These are phyloP conservation scores for Penicillium goetzii DNA, from an alignment of 495 filamentous ascomycete species.

Conservation along the genomic window DNA sequence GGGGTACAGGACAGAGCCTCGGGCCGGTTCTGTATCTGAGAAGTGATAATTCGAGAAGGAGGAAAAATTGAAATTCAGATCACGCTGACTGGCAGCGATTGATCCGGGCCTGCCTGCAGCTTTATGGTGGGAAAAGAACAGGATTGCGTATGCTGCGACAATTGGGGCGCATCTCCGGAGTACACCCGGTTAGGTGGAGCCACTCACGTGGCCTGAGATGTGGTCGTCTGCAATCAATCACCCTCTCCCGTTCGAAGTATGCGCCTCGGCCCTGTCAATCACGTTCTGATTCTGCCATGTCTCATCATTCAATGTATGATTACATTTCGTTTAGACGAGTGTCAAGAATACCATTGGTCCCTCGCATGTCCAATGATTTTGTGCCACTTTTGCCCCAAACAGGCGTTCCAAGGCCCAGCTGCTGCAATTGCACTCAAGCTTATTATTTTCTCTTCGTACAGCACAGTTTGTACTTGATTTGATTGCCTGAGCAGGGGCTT, in stretches of 20 bases:
- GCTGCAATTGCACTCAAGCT: not conserved
- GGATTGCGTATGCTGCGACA: slow-evolving; percentile 23
- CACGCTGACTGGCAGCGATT: slow-evolving; percentile 8
- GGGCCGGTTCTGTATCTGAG: slow-evolving; percentile 4
- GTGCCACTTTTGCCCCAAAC: too few species aligned
- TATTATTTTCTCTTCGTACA: not conserved
- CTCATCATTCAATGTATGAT: not conserved
- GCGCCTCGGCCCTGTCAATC: not conserved
- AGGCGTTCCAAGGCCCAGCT: not conserved
- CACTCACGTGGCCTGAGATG: slow-evolving; percentile 24
- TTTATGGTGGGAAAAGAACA: slow-evolving; percentile 14
- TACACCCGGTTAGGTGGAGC: slow-evolving; percentile 20
- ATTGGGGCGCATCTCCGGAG: slow-evolving; percentile 10
- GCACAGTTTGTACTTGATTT: not conserved
- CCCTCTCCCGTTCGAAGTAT: not conserved
- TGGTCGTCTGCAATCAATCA: not conserved
- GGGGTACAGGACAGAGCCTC: not conserved
- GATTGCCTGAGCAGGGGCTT: not conserved
- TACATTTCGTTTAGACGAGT: not conserved
- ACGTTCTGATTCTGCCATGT: not conserved
- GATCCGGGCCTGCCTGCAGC: slow-evolving; percentile 6
- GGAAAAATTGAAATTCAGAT: slow-evolving; percentile 7
- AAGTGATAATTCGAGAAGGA: not conserved
- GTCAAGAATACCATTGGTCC: not conserved
- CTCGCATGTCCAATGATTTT: not conserved